Conservation (phyloP, 768 basidiomycete species). For the Rhodotorula diobovata region DNA sequence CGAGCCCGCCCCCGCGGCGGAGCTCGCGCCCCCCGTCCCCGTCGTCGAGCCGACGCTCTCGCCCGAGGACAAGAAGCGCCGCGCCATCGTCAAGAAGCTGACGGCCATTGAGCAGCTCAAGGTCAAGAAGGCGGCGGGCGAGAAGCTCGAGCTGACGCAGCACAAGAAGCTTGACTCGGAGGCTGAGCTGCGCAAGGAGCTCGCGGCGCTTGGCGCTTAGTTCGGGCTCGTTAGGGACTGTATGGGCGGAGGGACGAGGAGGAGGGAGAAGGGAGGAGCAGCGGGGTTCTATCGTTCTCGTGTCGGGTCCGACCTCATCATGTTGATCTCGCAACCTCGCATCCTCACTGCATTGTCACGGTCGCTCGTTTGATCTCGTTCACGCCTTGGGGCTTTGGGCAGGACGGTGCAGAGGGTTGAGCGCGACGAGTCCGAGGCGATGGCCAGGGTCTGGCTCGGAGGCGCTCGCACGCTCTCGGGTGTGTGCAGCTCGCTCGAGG, state of each 20-base stretch:
- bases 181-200: slow-evolving; percentile 36
- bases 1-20: background rate
- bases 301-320: background rate
- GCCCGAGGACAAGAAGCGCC: slow-evolving; percentile 73
- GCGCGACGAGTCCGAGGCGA: no score
- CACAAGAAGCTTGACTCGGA: slow-evolving; percentile 74
- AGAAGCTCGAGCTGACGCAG: slow-evolving; percentile 89
- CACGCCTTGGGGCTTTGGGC: no score
- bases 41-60: slow-evolving; percentile 41
- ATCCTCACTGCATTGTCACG: background rate
- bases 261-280: background rate
- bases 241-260: background rate
- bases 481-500: no score
- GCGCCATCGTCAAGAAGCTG: slow-evolving; percentile 95
- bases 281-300: background rate
- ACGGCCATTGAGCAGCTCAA: slow-evolving; percentile 99
- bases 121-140: slow-evolving; percentile 80
- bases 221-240: background rate
- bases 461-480: no score
- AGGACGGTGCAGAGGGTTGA: no score
- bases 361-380: background rate
- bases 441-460: no score
- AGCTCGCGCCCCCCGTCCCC: slow-evolving; percentile 19
- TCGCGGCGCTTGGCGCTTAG: slow-evolving; percentile 18
- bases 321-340: slow-evolving; percentile 1